These are phyloP conservation scores for Myxozyma sirexii DNA, from an alignment of 805 yeast genomes.

Conservation along the genomic window DNA sequence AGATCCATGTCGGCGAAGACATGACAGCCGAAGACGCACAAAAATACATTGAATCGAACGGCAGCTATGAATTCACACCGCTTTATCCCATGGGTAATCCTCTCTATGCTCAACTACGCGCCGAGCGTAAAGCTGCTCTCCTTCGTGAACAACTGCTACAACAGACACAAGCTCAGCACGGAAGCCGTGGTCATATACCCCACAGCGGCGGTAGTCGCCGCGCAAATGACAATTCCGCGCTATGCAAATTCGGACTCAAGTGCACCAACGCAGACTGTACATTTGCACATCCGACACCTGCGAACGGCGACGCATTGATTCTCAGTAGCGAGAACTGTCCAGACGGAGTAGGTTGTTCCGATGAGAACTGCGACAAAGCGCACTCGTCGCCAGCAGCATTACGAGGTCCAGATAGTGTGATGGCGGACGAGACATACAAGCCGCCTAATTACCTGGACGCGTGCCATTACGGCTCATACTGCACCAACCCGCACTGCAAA, in stretches of 20 bases:
- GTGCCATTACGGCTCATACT: slow-evolving; percentile 75
- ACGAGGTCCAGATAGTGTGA: not conserved
- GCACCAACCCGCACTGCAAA: slow-evolving; percentile 78
- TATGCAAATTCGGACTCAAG: slow-evolving; percentile 75
- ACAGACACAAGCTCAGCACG: not conserved
- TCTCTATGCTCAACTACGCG: not conserved
- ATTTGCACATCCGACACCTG: slow-evolving; percentile 90
- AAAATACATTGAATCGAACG: slow-evolving; percentile 51
- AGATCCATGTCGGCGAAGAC: slow-evolving; percentile 84
- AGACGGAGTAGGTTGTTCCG: slow-evolving; percentile 63
- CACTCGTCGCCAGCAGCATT: slow-evolving; percentile 74
- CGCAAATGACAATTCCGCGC: slow-evolving; percentile 49
- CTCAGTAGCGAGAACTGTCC: slow-evolving; percentile 75
- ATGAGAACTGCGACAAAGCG: slow-evolving; percentile 65
- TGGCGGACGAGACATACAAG: slow-evolving; percentile 36
- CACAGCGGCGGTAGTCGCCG: not conserved
- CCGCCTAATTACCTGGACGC: slow-evolving; percentile 57
- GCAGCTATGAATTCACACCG: slow-evolving; percentile 18
- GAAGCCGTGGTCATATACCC: not conserved
- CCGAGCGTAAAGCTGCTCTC: not conserved
- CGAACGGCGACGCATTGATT: slow-evolving; percentile 72
- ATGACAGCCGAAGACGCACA: slow-evolving; percentile 60
- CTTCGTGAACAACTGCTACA: not conserved
- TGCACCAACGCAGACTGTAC: slow-evolving; percentile 83
- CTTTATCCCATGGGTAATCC: slow-evolving; percentile 21